Base-by-base conservation (phyloP, 768 basidiomycete genomes). In the Mrakia blollopis region DNA sequence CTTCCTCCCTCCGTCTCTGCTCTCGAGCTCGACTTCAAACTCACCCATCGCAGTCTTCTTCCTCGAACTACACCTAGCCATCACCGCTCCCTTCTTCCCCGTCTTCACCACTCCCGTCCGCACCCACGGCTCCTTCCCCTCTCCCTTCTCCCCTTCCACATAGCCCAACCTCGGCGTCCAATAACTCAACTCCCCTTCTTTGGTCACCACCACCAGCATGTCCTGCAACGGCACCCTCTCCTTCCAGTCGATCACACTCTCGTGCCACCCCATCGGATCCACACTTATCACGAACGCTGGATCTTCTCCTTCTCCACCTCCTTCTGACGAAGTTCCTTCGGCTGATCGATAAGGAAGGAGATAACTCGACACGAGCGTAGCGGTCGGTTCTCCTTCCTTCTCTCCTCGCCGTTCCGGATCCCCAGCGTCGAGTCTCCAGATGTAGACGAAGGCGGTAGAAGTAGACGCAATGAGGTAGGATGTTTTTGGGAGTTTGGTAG, bases 1-100 rank as follows among this genome's bases (percentile, higher is more conserved):
- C 61, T 0, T 90, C 91, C 28, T 88, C 87, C 0, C 86, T 70
- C 30, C 67, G 39, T 80, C 23, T 84, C 82, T 7, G 87, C n/a
- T 85, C 21, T 90, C 88, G 78, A n/a, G n/a, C n/a, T 93, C 92
- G 10, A 23, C 6, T 32, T 21, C 47, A 30, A 70, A 85, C 87
- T 77, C 82, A 93, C 94, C 89, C 77, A 98, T 85, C 9, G 90
- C 94, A 6, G 94, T 92, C 84, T 96, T 96, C 83, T 94, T 94
- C 16, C 91, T 89, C 11, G 93, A 92, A 82, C 93, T 96, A 82
- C 94, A 96, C 60, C 91, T 86, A 23, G 90, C 93, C 83, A 88
- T 90, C 77, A 85, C 86, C 74, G 95, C 88, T 2, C 86, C 87
- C 63, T 82, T 87, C 76, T 89, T 87, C 0, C 88, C 89, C 16